Conservation (phyloP, 306 rosid species). For the Astragalus membranaceus region DNA sequence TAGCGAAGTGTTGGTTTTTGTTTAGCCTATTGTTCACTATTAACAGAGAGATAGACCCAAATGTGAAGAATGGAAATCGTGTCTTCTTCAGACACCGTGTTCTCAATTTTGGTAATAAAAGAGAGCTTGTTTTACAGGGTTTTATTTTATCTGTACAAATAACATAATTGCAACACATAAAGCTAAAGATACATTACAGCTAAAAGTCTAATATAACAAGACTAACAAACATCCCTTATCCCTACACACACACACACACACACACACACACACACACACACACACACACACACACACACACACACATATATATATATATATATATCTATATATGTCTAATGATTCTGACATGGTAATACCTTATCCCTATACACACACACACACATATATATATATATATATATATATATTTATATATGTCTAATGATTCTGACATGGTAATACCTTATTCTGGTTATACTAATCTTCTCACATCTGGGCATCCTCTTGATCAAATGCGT, state of each 20-base stretch:
- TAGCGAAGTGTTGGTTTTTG: conserved; percentile 24
- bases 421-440: conserved; percentile 14
- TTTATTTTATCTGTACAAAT: neutral
- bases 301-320: too few relatives aligned
- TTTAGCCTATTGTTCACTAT: conserved; percentile 24
- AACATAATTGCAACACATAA: neutral
- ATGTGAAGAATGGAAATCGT: neutral
- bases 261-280: too few relatives aligned
- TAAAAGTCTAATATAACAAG: neutral
- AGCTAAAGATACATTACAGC: neutral
- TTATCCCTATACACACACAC: too few relatives aligned
- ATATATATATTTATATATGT: neutral
- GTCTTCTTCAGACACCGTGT: neutral
- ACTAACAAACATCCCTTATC: neutral
- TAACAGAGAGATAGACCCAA: conserved; percentile 1
- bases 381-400: too few relatives aligned
- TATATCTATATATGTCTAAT: neutral
- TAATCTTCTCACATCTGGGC: conserved; percentile 16
- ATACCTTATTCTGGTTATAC: conserved; percentile 25
- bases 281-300: too few relatives aligned
- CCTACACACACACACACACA: too few relatives aligned
- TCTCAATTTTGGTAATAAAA: conserved; percentile 5
- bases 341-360: conserved; percentile 19
- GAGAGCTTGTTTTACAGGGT: neutral
- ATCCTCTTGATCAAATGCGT: conserved; percentile 18